A percentile compares a stretch with the other conserved stretches of the same genome.
Evolutionary conservation across 148 eudicot species (phyloP).

Genomic region (Talinum fruticosum): DNA sequence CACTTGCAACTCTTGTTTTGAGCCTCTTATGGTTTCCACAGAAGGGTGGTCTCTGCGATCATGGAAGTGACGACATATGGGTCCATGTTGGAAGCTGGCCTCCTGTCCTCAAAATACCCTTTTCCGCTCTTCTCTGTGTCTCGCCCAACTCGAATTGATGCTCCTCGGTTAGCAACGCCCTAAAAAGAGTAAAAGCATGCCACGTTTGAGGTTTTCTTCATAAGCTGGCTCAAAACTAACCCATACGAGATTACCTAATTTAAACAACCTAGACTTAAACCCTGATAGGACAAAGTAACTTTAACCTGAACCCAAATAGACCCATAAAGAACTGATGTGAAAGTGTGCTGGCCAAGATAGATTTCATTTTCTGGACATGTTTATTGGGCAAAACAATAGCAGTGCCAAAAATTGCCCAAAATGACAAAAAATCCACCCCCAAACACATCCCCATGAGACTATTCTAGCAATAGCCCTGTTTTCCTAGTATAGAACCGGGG

Average conservation of each 20-base stretch:
- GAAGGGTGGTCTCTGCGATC: conserved; percentile 68
- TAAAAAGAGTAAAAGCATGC: conserved; percentile 12
- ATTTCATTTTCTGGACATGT: too few species aligned
- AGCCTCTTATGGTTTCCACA: conserved; percentile 39
- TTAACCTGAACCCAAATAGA: too few species aligned
- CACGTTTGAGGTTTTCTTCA: background rate
- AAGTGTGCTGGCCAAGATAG: too few species aligned
- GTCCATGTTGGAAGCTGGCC: conserved; percentile 76
- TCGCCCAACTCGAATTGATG: conserved; percentile 62
- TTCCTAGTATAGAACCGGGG: too few species aligned
- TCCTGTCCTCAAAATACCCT: conserved; percentile 65
- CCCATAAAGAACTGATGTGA: too few species aligned
- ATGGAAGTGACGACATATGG: conserved; percentile 59
- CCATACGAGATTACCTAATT: too few species aligned
- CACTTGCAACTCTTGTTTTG: background rate
- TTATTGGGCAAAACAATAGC: too few species aligned
- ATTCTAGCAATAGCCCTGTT: background rate
- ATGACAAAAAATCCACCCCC: too few species aligned
- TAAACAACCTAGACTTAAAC: too few species aligned
- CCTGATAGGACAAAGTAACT: too few species aligned
- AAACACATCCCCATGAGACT: too few species aligned
- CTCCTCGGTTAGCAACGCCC: conserved; percentile 78
- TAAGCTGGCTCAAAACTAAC: background rate
- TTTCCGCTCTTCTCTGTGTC: conserved; percentile 62
- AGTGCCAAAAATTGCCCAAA: too few species aligned